Conservation (phyloP, 805 yeast species). For the Hyphopichia homilentoma region DNA sequence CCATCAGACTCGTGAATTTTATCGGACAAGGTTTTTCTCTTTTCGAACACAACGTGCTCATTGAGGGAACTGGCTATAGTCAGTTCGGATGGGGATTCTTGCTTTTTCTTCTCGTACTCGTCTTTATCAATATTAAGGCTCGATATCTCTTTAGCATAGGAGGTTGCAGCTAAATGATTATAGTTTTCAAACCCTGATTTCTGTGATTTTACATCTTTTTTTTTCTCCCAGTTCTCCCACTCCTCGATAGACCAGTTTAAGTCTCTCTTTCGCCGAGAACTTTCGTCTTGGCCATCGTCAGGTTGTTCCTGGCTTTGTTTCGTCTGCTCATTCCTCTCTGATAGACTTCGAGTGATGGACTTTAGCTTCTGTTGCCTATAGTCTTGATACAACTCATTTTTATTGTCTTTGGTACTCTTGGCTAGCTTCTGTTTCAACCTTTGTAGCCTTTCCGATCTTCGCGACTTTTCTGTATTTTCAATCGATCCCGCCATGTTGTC, state of each 20-base stretch:
- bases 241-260: constrained; percentile 56
- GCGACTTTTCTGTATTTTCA: no score
- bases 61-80: no score
- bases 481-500: no score
- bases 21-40: constrained; percentile 27
- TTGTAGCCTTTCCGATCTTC: constrained; percentile 7
- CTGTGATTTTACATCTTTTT: constrained; percentile 22
- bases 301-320: constrained; percentile 36
- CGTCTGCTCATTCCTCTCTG: constrained; percentile 21
- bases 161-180: constrained; percentile 53
- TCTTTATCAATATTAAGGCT: constrained; percentile 35
- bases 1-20: constrained; percentile 31
- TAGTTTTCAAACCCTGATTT: constrained; percentile 41
- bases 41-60: no score
- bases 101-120: constrained; percentile 39
- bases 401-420: constrained; percentile 13
- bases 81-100: no score
- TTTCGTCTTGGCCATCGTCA: constrained; percentile 32
- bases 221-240: constrained; percentile 57
- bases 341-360: constrained; percentile 8
- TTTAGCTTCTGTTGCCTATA: constrained; percentile 11
- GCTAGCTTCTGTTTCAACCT: constrained; percentile 13
- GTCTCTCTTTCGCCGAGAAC: constrained; percentile 40
- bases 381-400: constrained; percentile 14
- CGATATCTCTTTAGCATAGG: constrained; percentile 53